Evolutionary conservation across 1,139 yeast genomes (phyloP), one percentile per base, ranked within the genome.

Genomic region (Taiozyma sp.): DNA sequence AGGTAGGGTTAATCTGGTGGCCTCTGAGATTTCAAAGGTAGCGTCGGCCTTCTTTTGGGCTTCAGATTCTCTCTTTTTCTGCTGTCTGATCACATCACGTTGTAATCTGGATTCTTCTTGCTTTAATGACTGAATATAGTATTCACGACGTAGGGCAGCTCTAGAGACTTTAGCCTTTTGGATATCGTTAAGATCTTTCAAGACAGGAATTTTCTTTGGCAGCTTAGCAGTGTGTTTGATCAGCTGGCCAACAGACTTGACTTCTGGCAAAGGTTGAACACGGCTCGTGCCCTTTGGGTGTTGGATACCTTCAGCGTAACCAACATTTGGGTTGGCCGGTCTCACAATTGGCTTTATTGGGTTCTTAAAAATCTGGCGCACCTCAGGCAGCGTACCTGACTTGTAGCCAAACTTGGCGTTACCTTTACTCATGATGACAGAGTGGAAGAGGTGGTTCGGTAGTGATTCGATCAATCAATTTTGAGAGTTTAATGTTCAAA

Each of bases 351-450:
- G 84, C 55, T 84, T 80, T 49, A 81, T 77, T 2, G 92, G 90
- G 45, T 76, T 72, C 63, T 82, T 85, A 71, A 87, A 78, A 41
- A 86, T 80, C 41, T 86, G 82, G 64, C 96, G 83, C 14, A 87
- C 83, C 53, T 73, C 76, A 48, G 97, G 97, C 59, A 91, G 76
- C 47, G 88, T 74, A 65, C 97, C 97, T 50, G 95, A 85, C 70
- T 87, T 87, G 57, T 70, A 72, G 4, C 80, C 80, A 54, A 68
- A 71, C 56, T 72, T 74, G 13, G 76, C 73, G 34, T 70, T 67
- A 49, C 76, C 72, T 59, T 73, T 75, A 54, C 76, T 78, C 80
- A 76, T 76, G 2, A 19, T 24, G 41, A 12, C 19, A 43, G 43
- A 23, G 23, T 22, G 10, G 16, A 10, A 19, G 10, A 8, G 14